Base-by-base conservation (phyloP, 371 early-diverging fungal species). In the Mucor indicus region DNA sequence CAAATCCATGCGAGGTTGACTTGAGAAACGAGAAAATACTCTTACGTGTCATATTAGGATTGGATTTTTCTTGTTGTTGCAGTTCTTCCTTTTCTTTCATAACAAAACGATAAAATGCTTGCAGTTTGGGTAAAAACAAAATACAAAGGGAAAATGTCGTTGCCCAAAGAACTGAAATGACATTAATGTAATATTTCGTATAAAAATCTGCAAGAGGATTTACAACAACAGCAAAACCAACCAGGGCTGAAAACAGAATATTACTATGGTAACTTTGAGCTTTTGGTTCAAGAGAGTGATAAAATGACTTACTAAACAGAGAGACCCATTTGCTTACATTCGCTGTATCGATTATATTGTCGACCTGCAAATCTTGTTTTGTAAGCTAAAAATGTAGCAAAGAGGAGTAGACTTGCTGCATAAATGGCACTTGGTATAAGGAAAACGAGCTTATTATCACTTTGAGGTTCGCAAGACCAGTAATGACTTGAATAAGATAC, bases 321-420 rank as follows among this genome's bases (percentile, higher is more conserved):
- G 27, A 81, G 53, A 0, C 79, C 80, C 48, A 81, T 81, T 38
- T 79, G 82, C n/a, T 72, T 71, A 30, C 79, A 78, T 44, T 81
- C 82, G 37, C 78, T 79, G 38, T 81, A 81, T 38, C 76, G 69
- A 42, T 61, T 65, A n/a, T 79, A 77, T 4, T 69, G 69, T 22
- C 48, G 53, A 13, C 72, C 69, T 13, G 79, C 82, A 32, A 73
- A 60, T 9, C 82, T 61, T 31, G 80, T 81, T 57, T 66, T 79
- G 60, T 78, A 79, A 9, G 80, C 82, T 38, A 81, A 50, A 44
- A 72, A 79, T 0, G 80, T 78, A 6, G 82, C 82, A 57, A 79
- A 62, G 3, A 76, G 22, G 2, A 81, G 50, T 40, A 81, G 47
- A 1, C 44, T 44, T 0, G 60, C 71, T 12, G 65, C 69, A 53